Evolutionary conservation across 1,139 yeast genomes (phyloP), one percentile per base, ranked within the genome.

Genomic region (Oligophagozyma castellii): DNA sequence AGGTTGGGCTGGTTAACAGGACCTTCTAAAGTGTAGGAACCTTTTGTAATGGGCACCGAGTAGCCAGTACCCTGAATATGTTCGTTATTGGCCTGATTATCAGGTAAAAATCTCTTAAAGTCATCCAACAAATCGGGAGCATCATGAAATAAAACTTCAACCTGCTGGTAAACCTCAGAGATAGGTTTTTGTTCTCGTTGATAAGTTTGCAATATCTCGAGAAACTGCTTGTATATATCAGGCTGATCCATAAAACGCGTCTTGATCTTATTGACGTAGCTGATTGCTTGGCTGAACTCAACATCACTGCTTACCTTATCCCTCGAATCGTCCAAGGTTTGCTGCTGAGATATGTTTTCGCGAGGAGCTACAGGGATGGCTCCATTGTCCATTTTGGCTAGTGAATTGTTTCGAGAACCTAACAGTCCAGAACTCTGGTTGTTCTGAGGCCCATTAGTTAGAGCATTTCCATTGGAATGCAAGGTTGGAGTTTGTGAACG

Each of bases 141-240:
- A 44, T 81, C 81, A 34, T 83, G 76, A 59, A 89, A 89, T 32
- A 89, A 63, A 15, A 73, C 67, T 2, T 95, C 81, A 2, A 89
- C 95, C 51, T 89, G 95, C 34, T 83, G 77, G 48, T 89, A 89
- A 6, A 89, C 96, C 48, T 89, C 96, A 30, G 83, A 76, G 35
- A 89, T 89, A 26, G 95, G 94, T 46, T 84, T 78, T 49, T 84
- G 94, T 47, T 89, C 98, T 36, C 94, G 71, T 60, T 89, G 96
- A 53, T 89, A 89, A 22, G 95, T 86, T 54, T 89, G 98, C 45
- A 89, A 63, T 32, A 89, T 89, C 53, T 92, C 99, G 57, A 92
- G 63, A 46, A 89, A 89, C 44, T 77, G 86, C 58, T 92, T 92
- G 61, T 89, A 89, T 33, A 84, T 81, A 48, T 89, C 96, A 1